Evolutionary conservation across 1,139 yeast species (phyloP).

Genomic region (Yamadazyma oceani): DNA sequence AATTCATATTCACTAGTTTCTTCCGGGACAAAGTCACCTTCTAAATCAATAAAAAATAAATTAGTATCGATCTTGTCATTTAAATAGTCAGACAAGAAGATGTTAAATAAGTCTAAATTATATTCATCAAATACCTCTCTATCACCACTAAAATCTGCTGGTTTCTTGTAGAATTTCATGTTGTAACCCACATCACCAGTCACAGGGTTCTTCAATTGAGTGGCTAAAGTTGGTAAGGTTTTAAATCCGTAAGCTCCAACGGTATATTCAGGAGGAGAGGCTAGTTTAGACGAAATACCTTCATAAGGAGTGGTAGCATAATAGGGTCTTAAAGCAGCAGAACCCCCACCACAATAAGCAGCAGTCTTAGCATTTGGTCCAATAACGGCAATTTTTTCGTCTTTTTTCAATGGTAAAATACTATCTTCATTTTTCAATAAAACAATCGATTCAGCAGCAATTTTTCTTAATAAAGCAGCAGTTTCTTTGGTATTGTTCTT

Average conservation of each 20-base stretch:
- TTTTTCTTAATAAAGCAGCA: constrained; percentile 37
- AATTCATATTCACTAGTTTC: constrained; percentile 50
- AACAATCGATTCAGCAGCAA: constrained; percentile 53
- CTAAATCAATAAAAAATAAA: constrained; percentile 43
- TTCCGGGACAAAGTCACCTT: constrained; percentile 44
- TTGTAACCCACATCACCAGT: constrained; percentile 44
- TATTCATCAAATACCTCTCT: constrained; percentile 38
- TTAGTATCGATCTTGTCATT: constrained; percentile 22
- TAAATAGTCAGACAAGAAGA: constrained; percentile 50
- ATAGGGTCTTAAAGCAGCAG: constrained; percentile 31
- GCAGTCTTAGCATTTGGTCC: constrained; percentile 36
- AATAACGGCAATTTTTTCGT: constrained; percentile 30
- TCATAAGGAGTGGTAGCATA: constrained; percentile 33
- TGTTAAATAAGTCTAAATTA: constrained; percentile 29
- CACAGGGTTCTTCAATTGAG: constrained; percentile 20
- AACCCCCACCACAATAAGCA: constrained; percentile 36
- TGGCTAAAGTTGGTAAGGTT: constrained; percentile 29
- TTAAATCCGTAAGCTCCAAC: constrained; percentile 25
- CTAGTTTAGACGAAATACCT: constrained; percentile 23
- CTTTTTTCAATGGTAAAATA: constrained; percentile 37
- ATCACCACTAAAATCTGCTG: constrained; percentile 13
- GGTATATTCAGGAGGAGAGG: constrained; percentile 18
- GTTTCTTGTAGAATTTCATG: constrained; percentile 34
- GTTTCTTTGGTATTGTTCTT: constrained; percentile 45
- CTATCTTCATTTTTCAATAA: constrained; percentile 50